These are phyloP conservation scores for Chenopodium quinoa DNA, from an alignment of 148 eudicot species.

Conservation along the genomic window DNA sequence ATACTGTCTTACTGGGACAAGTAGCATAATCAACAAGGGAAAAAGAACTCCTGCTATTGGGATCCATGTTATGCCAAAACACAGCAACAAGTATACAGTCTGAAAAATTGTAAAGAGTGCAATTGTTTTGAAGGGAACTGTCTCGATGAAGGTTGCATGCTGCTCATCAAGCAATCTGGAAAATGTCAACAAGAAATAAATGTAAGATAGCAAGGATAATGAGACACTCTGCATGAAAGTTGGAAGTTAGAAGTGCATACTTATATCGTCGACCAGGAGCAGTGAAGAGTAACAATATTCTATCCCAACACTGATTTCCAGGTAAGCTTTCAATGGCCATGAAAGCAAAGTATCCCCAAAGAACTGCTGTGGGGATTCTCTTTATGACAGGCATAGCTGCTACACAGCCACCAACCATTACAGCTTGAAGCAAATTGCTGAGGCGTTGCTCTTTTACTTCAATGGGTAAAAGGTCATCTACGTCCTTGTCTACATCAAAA, in stretches of 20 bases:
- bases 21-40: slow-evolving; percentile 94
- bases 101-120: slow-evolving; percentile 84
- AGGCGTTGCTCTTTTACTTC: slow-evolving; percentile 98
- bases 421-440: slow-evolving; percentile 88
- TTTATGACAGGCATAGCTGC: slow-evolving; percentile 96
- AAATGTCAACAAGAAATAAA: background rate
- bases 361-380: slow-evolving; percentile 91
- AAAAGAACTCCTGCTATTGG: slow-evolving; percentile 96
- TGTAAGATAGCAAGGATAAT: background rate
- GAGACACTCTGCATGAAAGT: slow-evolving; percentile 1
- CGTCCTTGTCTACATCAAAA: slow-evolving; percentile 88
- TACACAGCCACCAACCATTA: slow-evolving; percentile 84
- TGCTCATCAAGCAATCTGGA: slow-evolving; percentile 76
- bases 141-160: slow-evolving; percentile 88
- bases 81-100: slow-evolving; percentile 70
- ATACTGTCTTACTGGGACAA: slow-evolving; percentile 93
- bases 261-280: slow-evolving; percentile 95
- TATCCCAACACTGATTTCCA: slow-evolving; percentile 97
- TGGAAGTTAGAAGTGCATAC: slow-evolving; percentile 33
- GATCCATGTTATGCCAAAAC: slow-evolving; percentile 97
- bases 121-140: slow-evolving; percentile 83
- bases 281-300: slow-evolving; percentile 81
- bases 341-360: slow-evolving; percentile 99
- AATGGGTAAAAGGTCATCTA: slow-evolving; percentile 87
- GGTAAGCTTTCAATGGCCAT: slow-evolving; percentile 99